Conservation (phyloP, 345 rosid genomes). For the Gossypioides kirkii region DNA sequence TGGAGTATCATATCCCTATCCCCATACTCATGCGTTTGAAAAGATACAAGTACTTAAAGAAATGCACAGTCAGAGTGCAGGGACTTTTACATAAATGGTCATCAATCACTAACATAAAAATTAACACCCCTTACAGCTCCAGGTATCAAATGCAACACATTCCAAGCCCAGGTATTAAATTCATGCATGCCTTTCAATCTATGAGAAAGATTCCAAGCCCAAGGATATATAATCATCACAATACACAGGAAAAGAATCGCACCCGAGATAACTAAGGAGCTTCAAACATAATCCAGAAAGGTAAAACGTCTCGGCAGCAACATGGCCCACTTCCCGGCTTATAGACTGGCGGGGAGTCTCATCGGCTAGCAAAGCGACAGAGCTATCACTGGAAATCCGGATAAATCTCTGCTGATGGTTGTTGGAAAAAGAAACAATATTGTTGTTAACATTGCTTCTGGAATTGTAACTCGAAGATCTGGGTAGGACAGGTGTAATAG, state of each 20-base stretch:
- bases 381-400: constrained; percentile 52
- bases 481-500: constrained; percentile 49
- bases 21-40: neutral
- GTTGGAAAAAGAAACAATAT: constrained; percentile 8
- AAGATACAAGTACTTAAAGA: neutral
- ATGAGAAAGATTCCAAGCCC: neutral
- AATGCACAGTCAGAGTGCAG: neutral
- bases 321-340: constrained; percentile 50
- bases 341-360: constrained; percentile 33
- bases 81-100: neutral
- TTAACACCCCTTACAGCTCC: neutral
- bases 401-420: constrained; percentile 54
- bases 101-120: neutral
- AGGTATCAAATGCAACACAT: neutral
- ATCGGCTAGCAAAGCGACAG: constrained; percentile 40
- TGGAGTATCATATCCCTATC: neutral
- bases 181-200: neutral
- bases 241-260: neutral
- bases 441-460: neutral
- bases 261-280: constrained; percentile 76
- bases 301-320: constrained; percentile 58
- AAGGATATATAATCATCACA: neutral
- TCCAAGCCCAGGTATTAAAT: neutral
- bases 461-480: constrained; percentile 45
- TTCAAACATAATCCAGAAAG: constrained; percentile 59